Conservation (phyloP, 176 grass and related monocot genomes). For the Triticum dicoccoides region DNA sequence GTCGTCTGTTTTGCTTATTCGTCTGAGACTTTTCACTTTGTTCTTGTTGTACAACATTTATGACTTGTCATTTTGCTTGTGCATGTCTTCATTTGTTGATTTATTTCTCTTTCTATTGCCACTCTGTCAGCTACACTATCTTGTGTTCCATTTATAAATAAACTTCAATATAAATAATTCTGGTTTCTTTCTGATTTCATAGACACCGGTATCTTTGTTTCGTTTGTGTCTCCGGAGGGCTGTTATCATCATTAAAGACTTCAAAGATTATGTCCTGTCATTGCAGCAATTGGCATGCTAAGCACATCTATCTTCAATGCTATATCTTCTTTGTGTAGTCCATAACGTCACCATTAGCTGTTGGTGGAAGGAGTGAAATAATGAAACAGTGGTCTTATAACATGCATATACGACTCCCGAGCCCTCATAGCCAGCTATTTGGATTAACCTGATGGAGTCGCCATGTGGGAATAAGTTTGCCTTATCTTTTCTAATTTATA, state of each 20-base stretch:
- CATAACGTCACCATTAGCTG: not conserved
- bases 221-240: not conserved
- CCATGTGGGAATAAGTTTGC: not conserved
- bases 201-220: not conserved
- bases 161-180: not conserved
- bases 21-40: not conserved
- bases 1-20: not conserved
- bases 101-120: not conserved
- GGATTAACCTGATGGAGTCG: conserved; percentile 2
- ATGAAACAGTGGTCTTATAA: not conserved
- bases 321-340: not conserved
- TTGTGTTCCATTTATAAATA: not conserved
- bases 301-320: conserved; percentile 9
- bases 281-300: not conserved
- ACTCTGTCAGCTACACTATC: not conserved
- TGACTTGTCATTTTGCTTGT: not conserved
- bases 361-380: not conserved
- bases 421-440: not conserved
- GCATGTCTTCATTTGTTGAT: not conserved
- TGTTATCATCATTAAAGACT: not conserved
- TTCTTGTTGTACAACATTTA: conserved; percentile 17
- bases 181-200: not conserved
- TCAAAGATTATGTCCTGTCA: not conserved
- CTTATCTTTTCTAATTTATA: conserved; percentile 18
- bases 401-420: not conserved